These are phyloP conservation scores for Cystobasidiaceae sp. DNA, from an alignment of 1,284 basidiomycete genomes.

Conservation along the genomic window DNA sequence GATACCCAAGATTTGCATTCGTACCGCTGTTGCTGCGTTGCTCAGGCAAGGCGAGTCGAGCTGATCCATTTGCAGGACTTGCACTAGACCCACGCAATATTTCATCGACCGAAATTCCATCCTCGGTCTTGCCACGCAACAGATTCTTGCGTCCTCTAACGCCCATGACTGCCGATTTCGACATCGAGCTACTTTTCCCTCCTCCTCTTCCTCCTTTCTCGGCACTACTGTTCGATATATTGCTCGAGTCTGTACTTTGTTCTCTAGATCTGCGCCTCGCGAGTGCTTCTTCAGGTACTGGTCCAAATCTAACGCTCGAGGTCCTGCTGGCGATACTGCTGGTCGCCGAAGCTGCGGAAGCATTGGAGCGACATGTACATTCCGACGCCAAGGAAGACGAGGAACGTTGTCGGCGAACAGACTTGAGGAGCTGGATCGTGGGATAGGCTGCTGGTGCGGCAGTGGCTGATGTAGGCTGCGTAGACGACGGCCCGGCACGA, in stretches of 20 bases:
- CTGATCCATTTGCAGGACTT: no score
- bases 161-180: no score
- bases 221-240: no score
- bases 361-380: constrained; percentile 14
- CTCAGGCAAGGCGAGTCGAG: no score
- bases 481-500: not conserved
- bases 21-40: no score
- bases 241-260: not conserved
- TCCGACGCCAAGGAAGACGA: constrained; percentile 15
- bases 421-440: not conserved
- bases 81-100: no score
- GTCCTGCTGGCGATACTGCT: not conserved
- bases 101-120: not conserved
- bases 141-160: constrained; percentile 14
- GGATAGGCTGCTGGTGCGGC: not conserved
- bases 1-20: not conserved
- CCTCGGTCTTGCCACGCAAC: not conserved
- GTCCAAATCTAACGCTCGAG: constrained; percentile 19
- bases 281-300: constrained; percentile 20
- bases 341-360: not conserved
- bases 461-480: not conserved
- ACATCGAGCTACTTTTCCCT: no score
- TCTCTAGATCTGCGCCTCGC: not conserved
- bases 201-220: no score
- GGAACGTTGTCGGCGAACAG: not conserved